A percentile compares a stretch with the other conserved stretches of the same genome.
Conservation (phyloP, 2,329 filamentous ascomycete species). For the Coccinonectria pachysandricola region DNA sequence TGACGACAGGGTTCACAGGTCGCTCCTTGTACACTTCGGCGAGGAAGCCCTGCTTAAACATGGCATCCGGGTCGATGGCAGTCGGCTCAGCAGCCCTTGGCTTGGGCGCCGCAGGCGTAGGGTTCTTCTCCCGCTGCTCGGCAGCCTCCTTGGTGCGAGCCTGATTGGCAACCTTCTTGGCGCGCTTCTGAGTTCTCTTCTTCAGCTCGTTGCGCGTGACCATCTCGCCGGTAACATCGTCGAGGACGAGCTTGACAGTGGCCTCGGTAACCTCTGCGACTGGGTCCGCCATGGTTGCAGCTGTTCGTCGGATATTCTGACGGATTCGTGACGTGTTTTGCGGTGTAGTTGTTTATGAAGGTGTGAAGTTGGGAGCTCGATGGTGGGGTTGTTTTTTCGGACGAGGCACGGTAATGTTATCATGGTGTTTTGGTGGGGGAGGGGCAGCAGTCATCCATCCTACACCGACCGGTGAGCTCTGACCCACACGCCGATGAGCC, state of each 20-base stretch:
- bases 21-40: slow-evolving; percentile 60
- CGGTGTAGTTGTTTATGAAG: slow-evolving; percentile 1
- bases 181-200: slow-evolving; percentile 48
- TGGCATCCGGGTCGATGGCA: slow-evolving; percentile 47
- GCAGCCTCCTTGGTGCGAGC: slow-evolving; percentile 33
- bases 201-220: slow-evolving; percentile 54
- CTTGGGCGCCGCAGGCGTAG: slow-evolving; percentile 25
- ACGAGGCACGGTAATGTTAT: slow-evolving; percentile 12
- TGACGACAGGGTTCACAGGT: slow-evolving; percentile 51
- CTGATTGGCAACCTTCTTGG: slow-evolving; percentile 44
- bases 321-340: slow-evolving; percentile 1
- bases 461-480: no score
- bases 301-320: slow-evolving; percentile 2
- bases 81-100: slow-evolving; percentile 34
- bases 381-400: slow-evolving; percentile 20
- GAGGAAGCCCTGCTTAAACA: slow-evolving; percentile 75
- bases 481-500: slow-evolving; percentile 9
- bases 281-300: slow-evolving; percentile 15
- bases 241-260: slow-evolving; percentile 46
- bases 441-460: no score
- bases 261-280: slow-evolving; percentile 18
- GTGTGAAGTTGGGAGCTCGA: slow-evolving; percentile 10
- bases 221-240: slow-evolving; percentile 56
- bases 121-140: slow-evolving; percentile 22
- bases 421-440: slow-evolving; percentile 13